Conservation (phyloP, 108 stramenopile genomes). For the Conticribra weissflogii region DNA sequence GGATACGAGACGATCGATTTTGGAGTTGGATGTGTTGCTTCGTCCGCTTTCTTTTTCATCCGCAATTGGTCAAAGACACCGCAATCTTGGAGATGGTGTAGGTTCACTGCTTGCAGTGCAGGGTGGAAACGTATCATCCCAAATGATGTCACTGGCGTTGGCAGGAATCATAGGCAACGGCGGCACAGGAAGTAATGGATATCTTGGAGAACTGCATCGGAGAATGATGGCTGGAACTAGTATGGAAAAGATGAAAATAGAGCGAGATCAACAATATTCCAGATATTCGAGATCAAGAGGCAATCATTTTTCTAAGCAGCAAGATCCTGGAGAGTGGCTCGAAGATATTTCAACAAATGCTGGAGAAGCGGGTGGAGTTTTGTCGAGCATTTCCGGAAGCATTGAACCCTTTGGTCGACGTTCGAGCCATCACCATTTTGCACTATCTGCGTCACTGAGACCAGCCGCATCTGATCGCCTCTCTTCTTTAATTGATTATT, state of each 20-base stretch:
- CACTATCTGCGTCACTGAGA: slow-evolving; percentile 66
- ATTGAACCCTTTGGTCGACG: slow-evolving; percentile 41
- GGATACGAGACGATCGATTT: slow-evolving; percentile 49
- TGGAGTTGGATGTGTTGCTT: slow-evolving; percentile 67
- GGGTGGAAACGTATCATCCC: slow-evolving; percentile 12
- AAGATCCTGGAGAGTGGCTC: slow-evolving; percentile 69
- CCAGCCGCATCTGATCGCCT: slow-evolving; percentile 32
- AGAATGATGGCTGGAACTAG: slow-evolving; percentile 58
- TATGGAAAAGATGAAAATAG: slow-evolving; percentile 62
- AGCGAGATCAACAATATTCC: slow-evolving; percentile 22
- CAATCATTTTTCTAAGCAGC: slow-evolving; percentile 32
- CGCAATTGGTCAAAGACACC: not conserved
- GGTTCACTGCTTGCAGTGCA: slow-evolving; percentile 4
- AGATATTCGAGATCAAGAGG: slow-evolving; percentile 18
- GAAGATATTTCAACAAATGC: slow-evolving; percentile 36
- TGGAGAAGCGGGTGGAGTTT: slow-evolving; percentile 38
- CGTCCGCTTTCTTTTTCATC: slow-evolving; percentile 32
- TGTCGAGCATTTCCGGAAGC: slow-evolving; percentile 54
- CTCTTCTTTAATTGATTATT: not conserved
- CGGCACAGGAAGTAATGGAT: slow-evolving; percentile 7
- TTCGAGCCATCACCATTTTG: slow-evolving; percentile 75
- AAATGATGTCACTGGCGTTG: slow-evolving; percentile 12
- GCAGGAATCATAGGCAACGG: slow-evolving; percentile 6
- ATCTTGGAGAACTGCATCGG: slow-evolving; percentile 36
- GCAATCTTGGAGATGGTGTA: not conserved